Evolutionary conservation across 495 filamentous ascomycete genomes (phyloP), one percentile per base, ranked within the genome.

Genomic region (Pseudomonodictys pantanalensis): DNA sequence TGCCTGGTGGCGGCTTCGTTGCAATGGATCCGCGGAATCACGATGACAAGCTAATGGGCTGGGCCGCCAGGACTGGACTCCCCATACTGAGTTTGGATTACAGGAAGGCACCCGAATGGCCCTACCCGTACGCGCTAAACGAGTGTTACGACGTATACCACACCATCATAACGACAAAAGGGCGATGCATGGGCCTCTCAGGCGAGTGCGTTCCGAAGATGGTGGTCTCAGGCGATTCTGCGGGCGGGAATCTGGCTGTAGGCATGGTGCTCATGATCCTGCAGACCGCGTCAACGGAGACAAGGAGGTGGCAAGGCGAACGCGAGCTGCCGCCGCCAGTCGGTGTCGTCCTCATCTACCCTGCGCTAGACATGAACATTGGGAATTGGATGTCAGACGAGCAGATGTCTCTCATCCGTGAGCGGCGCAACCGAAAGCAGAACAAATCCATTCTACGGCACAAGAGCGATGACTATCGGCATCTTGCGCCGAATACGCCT

Each of bases 331-430:
- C 93, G 1, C 69, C 83, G 3, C 93, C 93, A 0, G 87, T 85
- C 62, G 95, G 91, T 0, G 66, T 97, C 10, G 78, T 97, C 1
- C 77, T 97, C 35, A 84, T 95, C 25, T 98, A 98, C 68, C 93
- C 93, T 1, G 83, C 83, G 0, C 76, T 98, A 54, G 95, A 96
- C 66, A 87, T 97, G 84, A 96, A 91, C 69, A 96, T 97, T 48
- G 88, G 89, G n/a, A 97, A 90, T 65, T 98, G 93, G 93, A 97
- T 98, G 91, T 90, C 87, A 0, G 95, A 98, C 65, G 93, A 97
- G 70, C 92, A 97, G 69, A 93, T 97, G 90, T 80, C 89, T 0
- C 75, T 97, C 35, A 96, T 98, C 52, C 86, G 92, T 60, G 91
- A 96, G 56, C 86, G 89, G 38, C 79, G 83, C 51, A 83, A 81